phyloP scores from a whole-genome alignment of 306 rosid genomes.

The Ziziphus jujuba region DNA sequence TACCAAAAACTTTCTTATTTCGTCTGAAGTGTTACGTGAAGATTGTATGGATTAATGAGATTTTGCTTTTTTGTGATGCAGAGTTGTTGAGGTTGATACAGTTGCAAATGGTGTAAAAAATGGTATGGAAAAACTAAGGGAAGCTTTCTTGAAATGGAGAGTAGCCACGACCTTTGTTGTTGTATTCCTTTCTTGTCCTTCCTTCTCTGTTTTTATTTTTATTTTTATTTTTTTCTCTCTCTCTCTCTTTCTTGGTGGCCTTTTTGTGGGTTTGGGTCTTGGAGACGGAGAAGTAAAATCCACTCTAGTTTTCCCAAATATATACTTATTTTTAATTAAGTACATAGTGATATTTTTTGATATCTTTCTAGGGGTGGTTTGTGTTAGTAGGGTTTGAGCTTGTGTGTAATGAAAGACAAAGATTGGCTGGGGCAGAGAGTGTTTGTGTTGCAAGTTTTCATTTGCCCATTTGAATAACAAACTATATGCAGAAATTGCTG shows the following conservation, averaged over 20 bases:
- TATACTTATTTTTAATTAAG: constrained; percentile 18
- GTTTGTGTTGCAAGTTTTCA: constrained; percentile 30
- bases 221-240: constrained; percentile 8
- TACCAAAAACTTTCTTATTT: too few relatives aligned
- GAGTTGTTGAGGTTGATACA: constrained; percentile 41
- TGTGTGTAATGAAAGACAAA: constrained; percentile 34
- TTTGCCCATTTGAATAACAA: constrained; percentile 36
- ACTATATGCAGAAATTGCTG: constrained; percentile 21
- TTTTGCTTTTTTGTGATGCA: constrained; percentile 29
- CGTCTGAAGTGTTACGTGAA: not conserved
- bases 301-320: constrained; percentile 25
- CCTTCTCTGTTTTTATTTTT: not conserved
- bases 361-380: constrained; percentile 32
- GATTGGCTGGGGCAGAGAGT: constrained; percentile 34
- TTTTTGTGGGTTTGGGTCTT: constrained; percentile 41
- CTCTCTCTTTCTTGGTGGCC: not conserved
- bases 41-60: not conserved
- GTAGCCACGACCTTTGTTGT: constrained; percentile 38
- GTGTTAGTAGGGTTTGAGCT: constrained; percentile 48
- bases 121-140: constrained; percentile 40
- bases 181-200: constrained; percentile 27
- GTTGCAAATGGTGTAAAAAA: constrained; percentile 42
- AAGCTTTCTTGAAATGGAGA: constrained; percentile 33
- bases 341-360: constrained; percentile 30
- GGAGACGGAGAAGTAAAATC: constrained; percentile 35